These are phyloP conservation scores for Venturia pyrina DNA, from an alignment of 2,329 filamentous ascomycete genomes.

Conservation along the genomic window DNA sequence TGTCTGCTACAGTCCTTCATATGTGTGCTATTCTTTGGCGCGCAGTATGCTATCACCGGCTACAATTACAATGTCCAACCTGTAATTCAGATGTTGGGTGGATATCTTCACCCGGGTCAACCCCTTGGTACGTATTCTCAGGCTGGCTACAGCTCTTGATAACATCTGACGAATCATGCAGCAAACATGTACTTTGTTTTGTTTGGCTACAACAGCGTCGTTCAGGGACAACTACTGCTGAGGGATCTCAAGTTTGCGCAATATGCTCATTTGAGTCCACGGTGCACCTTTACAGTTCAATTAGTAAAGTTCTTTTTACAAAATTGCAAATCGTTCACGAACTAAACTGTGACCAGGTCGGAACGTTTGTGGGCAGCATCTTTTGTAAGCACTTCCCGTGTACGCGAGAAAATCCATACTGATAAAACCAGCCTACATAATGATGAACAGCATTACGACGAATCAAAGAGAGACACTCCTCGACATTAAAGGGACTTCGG, in stretches of 20 bases:
- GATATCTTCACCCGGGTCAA: constrained; percentile 20
- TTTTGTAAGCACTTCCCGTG: not conserved
- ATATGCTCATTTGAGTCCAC: constrained; percentile 29
- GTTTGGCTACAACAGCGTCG: constrained; percentile 24
- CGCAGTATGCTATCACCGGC: constrained; percentile 18
- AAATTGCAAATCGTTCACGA: constrained; percentile 26
- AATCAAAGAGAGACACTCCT: constrained; percentile 31
- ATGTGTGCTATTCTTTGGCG: constrained; percentile 21
- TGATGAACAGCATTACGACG: constrained; percentile 35
- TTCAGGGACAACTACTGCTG: constrained; percentile 18
- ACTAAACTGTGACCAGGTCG: constrained; percentile 23
- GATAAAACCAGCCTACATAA: constrained; percentile 21
- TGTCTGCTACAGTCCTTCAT: constrained; percentile 17
- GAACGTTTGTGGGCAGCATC: constrained; percentile 19
- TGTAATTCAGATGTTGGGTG: constrained; percentile 15
- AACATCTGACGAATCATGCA: constrained; percentile 16
- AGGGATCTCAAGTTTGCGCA: constrained; percentile 29
- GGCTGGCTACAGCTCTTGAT: constrained; percentile 23
- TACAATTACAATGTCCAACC: constrained; percentile 17
- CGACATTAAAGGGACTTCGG: constrained; percentile 30
- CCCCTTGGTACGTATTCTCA: constrained; percentile 28
- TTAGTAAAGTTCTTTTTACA: constrained; percentile 37
- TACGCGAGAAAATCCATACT: not conserved
- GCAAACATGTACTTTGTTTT: constrained; percentile 36
- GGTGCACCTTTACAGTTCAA: constrained; percentile 35